Conservation (phyloP, 495 filamentous ascomycete species). For the Penicillium samsonianum region DNA sequence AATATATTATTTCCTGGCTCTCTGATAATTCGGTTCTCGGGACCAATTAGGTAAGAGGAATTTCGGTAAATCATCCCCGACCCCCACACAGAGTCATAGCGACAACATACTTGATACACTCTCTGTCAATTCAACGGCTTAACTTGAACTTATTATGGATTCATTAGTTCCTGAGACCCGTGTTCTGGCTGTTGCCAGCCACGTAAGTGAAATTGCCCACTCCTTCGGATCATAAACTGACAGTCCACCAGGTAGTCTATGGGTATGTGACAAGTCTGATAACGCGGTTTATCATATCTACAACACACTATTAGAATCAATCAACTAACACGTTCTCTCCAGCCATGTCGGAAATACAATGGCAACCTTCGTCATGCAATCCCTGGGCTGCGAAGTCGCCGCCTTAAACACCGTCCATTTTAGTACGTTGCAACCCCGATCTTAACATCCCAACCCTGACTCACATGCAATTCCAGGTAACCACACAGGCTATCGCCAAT, state of each 20-base stretch:
- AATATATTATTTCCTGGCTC: not conserved
- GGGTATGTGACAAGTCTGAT: conserved; percentile 55
- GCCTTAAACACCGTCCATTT: conserved; percentile 95
- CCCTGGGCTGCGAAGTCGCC: conserved; percentile 88
- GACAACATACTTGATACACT: not conserved
- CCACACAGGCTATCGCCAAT: conserved; percentile 85
- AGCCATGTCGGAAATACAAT: conserved; percentile 98
- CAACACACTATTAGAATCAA: conserved; percentile 13
- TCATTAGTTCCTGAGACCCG: conserved; percentile 73
- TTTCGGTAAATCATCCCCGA: conserved; percentile 10
- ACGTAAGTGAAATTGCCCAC: conserved; percentile 66
- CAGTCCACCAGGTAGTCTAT: conserved; percentile 67
- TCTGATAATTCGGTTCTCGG: not conserved
- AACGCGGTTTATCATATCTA: conserved; percentile 12
- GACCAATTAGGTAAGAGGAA: conserved; percentile 30
- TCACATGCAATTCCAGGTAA: conserved; percentile 61
- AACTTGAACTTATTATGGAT: conserved; percentile 17
- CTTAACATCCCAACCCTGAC: conserved; percentile 3
- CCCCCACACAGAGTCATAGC: conserved; percentile 4
- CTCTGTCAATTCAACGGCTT: not conserved
- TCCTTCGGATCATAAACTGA: conserved; percentile 17
- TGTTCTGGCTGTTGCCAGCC: conserved; percentile 92
- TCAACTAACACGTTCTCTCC: conserved; percentile 17
- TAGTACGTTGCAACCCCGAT: conserved; percentile 56
- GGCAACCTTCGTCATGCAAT: conserved; percentile 88